Conservation (phyloP, 164 flowering plant genomes). For the Vitis amurensis region DNA sequence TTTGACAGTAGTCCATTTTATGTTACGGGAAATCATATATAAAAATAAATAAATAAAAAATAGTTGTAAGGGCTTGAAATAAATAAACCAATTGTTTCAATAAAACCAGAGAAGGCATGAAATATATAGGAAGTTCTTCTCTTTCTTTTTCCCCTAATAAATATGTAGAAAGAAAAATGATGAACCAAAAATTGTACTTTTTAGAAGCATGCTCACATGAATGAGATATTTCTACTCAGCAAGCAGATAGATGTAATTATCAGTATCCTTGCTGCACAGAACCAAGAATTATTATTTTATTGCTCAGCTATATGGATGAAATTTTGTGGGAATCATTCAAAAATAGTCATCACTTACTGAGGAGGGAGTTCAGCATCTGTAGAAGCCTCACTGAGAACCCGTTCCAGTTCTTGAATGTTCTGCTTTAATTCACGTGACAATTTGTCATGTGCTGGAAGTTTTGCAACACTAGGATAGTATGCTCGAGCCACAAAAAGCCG, state of each 20-base stretch:
- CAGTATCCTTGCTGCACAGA: background rate
- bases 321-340: background rate
- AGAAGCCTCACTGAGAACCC: slow-evolving; percentile 70
- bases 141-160: too few relatives aligned
- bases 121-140: too few relatives aligned
- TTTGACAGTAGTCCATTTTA: background rate
- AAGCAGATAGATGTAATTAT: background rate
- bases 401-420: slow-evolving; percentile 95
- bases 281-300: background rate
- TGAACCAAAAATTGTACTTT: background rate
- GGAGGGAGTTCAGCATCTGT: slow-evolving; percentile 86
- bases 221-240: background rate
- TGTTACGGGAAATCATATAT: background rate
- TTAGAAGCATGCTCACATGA: background rate
- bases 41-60: background rate
- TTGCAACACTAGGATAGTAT: slow-evolving; percentile 91
- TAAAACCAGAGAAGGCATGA: too few relatives aligned
- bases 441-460: slow-evolving; percentile 65
- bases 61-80: background rate
- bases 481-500: slow-evolving; percentile 89
- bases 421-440: slow-evolving; percentile 76
- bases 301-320: background rate
- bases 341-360: slow-evolving; percentile 51
- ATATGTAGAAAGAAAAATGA: background rate
- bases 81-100: too few relatives aligned